These are phyloP conservation scores for Spergularia marina DNA, from an alignment of 148 eudicot genomes.

Conservation along the genomic window DNA sequence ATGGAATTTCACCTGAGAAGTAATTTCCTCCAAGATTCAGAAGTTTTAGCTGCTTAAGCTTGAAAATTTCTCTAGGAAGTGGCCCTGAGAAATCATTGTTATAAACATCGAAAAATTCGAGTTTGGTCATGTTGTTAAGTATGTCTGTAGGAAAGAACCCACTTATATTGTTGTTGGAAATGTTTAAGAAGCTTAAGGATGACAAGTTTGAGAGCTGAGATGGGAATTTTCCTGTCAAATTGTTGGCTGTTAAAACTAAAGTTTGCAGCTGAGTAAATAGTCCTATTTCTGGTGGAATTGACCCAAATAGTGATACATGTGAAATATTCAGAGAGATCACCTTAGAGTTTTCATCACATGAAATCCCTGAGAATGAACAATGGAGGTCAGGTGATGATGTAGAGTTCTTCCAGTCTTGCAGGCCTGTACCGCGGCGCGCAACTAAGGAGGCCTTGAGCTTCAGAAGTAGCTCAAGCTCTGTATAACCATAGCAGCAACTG, in stretches of 20 bases:
- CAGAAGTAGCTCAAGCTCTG: constrained; percentile 24
- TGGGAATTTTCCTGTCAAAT: constrained; percentile 23
- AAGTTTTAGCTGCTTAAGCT: constrained; percentile 8
- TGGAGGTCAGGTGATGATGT: constrained; percentile 18
- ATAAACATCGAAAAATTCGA: constrained; percentile 17
- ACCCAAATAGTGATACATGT: constrained; percentile 21
- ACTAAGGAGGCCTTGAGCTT: constrained; percentile 29
- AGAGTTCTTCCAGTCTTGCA: constrained; percentile 23
- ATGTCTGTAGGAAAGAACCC: not conserved
- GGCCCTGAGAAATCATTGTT: constrained; percentile 30
- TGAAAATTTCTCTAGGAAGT: constrained; percentile 9
- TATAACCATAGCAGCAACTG: constrained; percentile 14
- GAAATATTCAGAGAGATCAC: constrained; percentile 28
- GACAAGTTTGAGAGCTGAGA: constrained; percentile 19
- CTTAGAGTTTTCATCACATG: constrained; percentile 18
- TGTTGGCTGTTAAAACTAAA: constrained; percentile 14
- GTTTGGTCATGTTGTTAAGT: constrained; percentile 17
- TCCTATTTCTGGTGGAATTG: constrained; percentile 35
- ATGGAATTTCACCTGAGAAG: constrained; percentile 32
- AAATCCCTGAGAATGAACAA: constrained; percentile 29
- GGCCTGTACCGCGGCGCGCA: constrained; percentile 13
- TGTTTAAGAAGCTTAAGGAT: constrained; percentile 16
- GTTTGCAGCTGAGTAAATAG: constrained; percentile 16
- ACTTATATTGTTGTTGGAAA: constrained; percentile 24
- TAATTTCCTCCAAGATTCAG: constrained; percentile 30